Conservation (phyloP, 148 eudicot species). For the Diospyros kaki region DNA sequence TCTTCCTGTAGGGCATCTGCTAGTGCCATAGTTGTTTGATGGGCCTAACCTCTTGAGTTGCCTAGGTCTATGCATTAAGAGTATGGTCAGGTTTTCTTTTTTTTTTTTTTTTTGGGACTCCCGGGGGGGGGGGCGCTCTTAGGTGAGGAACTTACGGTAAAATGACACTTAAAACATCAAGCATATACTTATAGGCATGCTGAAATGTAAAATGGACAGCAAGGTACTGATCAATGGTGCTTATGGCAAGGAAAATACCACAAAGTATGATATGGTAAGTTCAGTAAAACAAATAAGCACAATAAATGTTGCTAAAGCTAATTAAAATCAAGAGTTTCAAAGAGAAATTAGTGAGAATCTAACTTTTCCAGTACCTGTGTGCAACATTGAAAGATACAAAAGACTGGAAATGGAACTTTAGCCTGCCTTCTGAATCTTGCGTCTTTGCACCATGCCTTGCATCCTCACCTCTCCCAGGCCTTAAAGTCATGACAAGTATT, state of each 20-base stretch:
- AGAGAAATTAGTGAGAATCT: neutral
- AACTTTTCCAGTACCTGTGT: conserved; percentile 53
- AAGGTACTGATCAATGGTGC: neutral
- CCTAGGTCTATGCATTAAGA: neutral
- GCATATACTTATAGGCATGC: no score
- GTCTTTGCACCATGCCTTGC: conserved; percentile 94
- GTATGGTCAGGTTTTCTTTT: neutral
- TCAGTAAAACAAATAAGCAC: neutral
- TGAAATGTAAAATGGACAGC: neutral
- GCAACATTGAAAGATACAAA: conserved; percentile 85
- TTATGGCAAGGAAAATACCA: neutral
- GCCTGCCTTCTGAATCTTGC: conserved; percentile 86
- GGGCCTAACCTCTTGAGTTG: neutral
- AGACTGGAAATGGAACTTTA: conserved; percentile 85
- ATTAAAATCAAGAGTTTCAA: neutral
- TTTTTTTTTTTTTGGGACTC: no score
- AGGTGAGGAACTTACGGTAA: no score
- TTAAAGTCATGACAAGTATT: conserved; percentile 72
- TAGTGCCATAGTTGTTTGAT: neutral
- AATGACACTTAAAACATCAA: no score
- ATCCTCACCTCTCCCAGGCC: conserved; percentile 84
- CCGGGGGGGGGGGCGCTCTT: no score
- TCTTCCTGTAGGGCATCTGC: neutral
- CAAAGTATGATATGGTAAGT: neutral
- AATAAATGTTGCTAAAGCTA: neutral